These are phyloP conservation scores for Coemansia erecta DNA, from an alignment of 192 early-diverging fungal genomes.

Conservation along the genomic window DNA sequence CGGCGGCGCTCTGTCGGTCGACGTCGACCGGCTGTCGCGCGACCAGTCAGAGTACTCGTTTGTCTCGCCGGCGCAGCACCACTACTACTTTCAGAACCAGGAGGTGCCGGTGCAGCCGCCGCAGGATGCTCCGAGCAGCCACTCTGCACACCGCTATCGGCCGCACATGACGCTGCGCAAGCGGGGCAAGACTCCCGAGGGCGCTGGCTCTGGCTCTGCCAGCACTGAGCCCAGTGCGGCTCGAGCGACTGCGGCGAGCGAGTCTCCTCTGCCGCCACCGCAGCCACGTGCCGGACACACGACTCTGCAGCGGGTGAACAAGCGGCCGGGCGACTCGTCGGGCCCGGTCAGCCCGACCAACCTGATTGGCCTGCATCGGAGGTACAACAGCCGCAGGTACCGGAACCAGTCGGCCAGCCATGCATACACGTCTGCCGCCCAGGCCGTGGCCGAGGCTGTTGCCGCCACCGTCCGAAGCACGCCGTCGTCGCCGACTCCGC, in stretches of 20 bases:
- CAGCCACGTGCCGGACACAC: too few relatives aligned
- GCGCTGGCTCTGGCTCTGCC: not conserved
- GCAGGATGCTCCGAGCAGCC: constrained; percentile 1
- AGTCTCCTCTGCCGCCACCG: too few relatives aligned
- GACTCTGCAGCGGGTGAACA: too few relatives aligned
- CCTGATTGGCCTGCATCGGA: not conserved
- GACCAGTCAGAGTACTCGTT: constrained; percentile 19
- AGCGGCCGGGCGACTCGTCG: not conserved
- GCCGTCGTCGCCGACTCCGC: too few relatives aligned
- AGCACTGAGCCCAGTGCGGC: not conserved
- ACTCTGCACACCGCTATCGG: not conserved
- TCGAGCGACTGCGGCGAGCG: not conserved
- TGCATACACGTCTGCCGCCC: constrained; percentile 23
- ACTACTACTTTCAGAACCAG: not conserved
- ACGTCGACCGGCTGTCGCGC: constrained; percentile 11
- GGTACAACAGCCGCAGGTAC: constrained; percentile 13
- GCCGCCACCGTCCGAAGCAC: constrained; percentile 1
- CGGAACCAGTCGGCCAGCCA: constrained; percentile 31
- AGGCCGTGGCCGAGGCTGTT: constrained; percentile 10
- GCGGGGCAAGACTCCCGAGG: constrained; percentile 4
- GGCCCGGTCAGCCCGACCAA: not conserved
- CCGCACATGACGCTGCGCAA: constrained; percentile 1
- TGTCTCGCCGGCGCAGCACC: not conserved
- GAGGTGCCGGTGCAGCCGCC: not conserved
- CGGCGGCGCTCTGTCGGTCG: constrained; percentile 12